A percentile compares a stretch with the other conserved stretches of the same genome.
These are phyloP conservation scores for Camellia japonica DNA, from an alignment of 148 eudicot genomes.

Conservation along the genomic window DNA sequence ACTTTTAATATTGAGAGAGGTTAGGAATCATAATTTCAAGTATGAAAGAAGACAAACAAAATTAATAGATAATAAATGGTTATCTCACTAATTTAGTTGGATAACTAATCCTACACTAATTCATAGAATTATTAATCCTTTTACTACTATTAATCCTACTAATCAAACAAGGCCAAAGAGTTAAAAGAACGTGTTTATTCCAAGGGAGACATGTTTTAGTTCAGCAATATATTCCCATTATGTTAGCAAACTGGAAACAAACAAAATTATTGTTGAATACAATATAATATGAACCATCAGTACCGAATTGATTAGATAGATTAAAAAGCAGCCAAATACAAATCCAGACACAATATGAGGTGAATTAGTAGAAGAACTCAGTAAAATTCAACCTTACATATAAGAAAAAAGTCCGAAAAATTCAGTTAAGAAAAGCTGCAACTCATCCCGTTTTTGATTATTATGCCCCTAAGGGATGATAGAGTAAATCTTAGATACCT, in stretches of 20 bases:
- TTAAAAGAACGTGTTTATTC: neutral
- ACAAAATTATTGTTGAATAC: conserved; percentile 1
- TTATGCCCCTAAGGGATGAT: neutral
- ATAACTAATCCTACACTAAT: no score
- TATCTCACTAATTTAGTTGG: no score
- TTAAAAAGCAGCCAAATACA: neutral
- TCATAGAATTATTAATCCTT: no score
- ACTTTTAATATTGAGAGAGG: no score
- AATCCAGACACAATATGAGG: neutral
- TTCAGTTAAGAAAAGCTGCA: conserved; percentile 1
- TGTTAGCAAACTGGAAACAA: neutral
- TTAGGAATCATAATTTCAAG: no score
- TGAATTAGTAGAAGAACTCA: neutral
- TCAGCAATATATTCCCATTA: neutral
- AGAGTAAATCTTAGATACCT: no score
- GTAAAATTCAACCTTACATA: neutral
- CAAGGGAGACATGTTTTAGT: neutral
- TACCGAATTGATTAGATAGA: neutral
- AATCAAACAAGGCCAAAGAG: no score
- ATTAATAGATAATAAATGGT: no score
- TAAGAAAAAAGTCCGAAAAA: neutral
- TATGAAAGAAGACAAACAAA: no score
- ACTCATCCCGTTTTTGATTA: neutral
- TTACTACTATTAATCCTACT: no score
- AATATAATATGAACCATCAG: neutral